Evolutionary conservation across 805 yeast genomes (phyloP), one percentile per base, ranked within the genome.

Genomic region (Hanseniaspora occidentalis): DNA sequence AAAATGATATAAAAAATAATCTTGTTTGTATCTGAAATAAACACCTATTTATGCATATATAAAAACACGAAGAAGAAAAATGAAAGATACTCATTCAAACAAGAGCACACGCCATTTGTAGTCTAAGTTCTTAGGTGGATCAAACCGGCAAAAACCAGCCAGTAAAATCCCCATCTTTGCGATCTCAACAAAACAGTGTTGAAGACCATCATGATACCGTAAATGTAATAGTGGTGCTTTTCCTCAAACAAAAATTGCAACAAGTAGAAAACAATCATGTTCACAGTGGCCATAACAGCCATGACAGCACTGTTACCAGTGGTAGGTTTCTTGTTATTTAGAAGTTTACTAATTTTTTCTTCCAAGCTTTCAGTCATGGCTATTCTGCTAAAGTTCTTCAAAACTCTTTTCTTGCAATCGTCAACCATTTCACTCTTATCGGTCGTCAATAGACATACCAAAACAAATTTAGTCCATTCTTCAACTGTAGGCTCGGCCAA

Each of bases 381-480:
- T 9, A 50, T 49, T 31, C 63, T 52, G 2, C 71, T 58, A 43
- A 64, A 68, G 49, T 49, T 23, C 53, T 43, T 31, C 51, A 43
- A 2, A 63, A 49, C 46, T 63, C 58, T 13, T 31, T 44, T 10
- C 51, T 46, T 6, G 68, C 68, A 46, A 57, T 62, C 9, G 25
- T 29, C 5, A 35, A n/a, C 27, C 57, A 52, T 17, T 18, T 22
- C 2, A 37, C 17, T 13, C 38, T 44, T 14, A 9, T 49, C 45
- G 31, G 54, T 45, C 4, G 63, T 46, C 10, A 48, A 40, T 35
- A 64, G 61, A 14, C 67, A 66, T 14, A 64, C 58, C 17, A 57
- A 52, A 48, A 81, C 55, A 2, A 69, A 70, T 14, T 64, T 51
- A 3, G 75, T 62, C 94, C 94, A 82, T 19, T 38, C 44, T 31